These are phyloP conservation scores for Aspergillus sp. DNA, from an alignment of 2,329 filamentous ascomycete genomes.

Conservation along the genomic window DNA sequence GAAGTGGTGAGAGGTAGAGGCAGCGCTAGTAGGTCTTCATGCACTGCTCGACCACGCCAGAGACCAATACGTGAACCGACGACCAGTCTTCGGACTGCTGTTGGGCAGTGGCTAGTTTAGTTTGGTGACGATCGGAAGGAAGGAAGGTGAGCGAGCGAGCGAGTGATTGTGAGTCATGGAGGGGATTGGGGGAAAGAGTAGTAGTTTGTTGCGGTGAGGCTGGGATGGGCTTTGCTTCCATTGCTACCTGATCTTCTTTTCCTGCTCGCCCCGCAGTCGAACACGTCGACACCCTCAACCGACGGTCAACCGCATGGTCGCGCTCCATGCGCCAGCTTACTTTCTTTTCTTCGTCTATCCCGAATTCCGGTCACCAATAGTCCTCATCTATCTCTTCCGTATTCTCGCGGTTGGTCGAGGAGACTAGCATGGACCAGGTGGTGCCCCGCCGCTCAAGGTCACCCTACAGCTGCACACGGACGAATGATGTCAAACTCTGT, in stretches of 20 bases:
- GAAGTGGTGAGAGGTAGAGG: background rate
- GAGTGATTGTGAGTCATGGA: constrained; percentile 1
- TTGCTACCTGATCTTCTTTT: constrained; percentile 2
- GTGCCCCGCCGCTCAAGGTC: background rate
- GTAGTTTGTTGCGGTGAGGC: constrained; percentile 7
- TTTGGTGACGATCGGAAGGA: background rate
- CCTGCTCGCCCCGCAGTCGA: background rate
- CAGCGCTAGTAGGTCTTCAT: background rate
- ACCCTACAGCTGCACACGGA: background rate
- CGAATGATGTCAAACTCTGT: background rate
- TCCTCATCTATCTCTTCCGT: background rate
- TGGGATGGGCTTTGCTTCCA: background rate
- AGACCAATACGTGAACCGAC: background rate
- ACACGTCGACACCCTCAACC: constrained; percentile 5
- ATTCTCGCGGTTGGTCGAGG: background rate
- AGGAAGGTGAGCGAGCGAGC: background rate
- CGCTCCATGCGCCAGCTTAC: background rate
- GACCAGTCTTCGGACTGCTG: background rate
- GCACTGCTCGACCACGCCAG: background rate
- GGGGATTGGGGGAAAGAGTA: background rate
- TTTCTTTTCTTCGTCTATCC: background rate
- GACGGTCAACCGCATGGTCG: constrained; percentile 1
- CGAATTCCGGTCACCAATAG: background rate
- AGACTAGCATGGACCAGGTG: background rate
- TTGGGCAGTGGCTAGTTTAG: background rate